Conservation (phyloP, 73 alveolate species). For the Paramecium caudatum region DNA sequence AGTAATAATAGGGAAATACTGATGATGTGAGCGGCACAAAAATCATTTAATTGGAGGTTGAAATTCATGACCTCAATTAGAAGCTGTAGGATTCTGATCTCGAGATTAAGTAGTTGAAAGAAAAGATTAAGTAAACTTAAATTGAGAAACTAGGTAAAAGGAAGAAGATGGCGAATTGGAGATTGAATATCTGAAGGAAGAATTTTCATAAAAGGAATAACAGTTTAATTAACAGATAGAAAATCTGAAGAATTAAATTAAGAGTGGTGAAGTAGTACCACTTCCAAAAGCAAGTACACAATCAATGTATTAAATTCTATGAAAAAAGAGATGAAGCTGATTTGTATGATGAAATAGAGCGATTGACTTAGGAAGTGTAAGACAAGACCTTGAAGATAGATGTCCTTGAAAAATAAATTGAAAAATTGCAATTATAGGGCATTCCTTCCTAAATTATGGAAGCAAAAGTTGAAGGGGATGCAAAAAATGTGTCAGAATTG, state of each 20-base stretch:
- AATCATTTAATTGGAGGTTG: slow-evolving; percentile 30
- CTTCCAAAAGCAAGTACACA: background rate
- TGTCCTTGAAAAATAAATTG: background rate
- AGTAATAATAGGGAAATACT: background rate
- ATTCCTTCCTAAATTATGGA: background rate
- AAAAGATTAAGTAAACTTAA: background rate
- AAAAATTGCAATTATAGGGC: background rate
- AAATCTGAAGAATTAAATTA: too few relatives aligned
- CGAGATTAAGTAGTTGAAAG: background rate
- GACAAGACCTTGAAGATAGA: background rate
- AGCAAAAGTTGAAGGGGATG: background rate
- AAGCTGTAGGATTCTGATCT: background rate
- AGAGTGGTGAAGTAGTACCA: background rate
- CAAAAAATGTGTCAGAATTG: background rate
- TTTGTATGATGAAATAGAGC: background rate
- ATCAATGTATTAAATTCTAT: slow-evolving; percentile 10
- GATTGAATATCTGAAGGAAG: slow-evolving; percentile 12
- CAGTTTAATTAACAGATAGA: too few relatives aligned
- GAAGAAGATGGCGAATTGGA: slow-evolving; percentile 1
- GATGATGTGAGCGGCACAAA: slow-evolving; percentile 46
- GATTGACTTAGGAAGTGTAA: background rate
- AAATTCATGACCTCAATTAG: slow-evolving; percentile 5
- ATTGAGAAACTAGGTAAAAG: background rate
- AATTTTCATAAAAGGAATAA: too few relatives aligned
- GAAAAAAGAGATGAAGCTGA: slow-evolving; percentile 20